Evolutionary conservation across 257 asterid genomes (phyloP).

Genomic region (Solanum habrochaites): DNA sequence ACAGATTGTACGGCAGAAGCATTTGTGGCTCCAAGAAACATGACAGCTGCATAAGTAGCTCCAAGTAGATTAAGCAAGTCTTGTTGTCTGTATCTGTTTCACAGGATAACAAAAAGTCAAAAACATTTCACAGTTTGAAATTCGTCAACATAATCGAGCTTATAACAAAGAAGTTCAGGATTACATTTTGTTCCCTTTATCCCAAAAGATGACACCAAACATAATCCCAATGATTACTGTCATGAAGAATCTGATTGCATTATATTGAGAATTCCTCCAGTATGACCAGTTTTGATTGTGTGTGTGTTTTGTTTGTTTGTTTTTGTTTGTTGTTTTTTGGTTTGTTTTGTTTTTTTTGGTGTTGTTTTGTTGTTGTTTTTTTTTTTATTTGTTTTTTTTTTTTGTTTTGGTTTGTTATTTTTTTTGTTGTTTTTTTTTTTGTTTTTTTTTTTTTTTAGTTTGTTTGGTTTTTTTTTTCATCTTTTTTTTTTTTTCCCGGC

Average conservation of each 20-base stretch:
- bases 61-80: conserved; percentile 73
- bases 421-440: no score
- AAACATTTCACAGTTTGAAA: background rate
- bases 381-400: no score
- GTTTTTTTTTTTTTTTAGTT: no score
- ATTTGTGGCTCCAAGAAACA: conserved; percentile 73
- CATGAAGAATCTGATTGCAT: conserved; percentile 50
- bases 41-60: conserved; percentile 71
- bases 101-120: background rate
- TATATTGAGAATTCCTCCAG: conserved; percentile 59
- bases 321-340: no score
- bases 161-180: background rate
- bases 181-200: conserved; percentile 41
- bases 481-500: no score
- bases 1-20: conserved; percentile 70
- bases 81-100: conserved; percentile 48
- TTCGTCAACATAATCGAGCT: background rate
- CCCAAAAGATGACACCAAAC: conserved; percentile 68
- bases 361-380: no score
- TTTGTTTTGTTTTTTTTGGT: no score
- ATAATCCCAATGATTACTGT: conserved; percentile 35
- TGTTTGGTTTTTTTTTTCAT: no score
- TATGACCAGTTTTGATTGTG: conserved; percentile 64
- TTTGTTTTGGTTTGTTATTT: no score
- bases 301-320: no score